A percentile compares a stretch with the other conserved stretches of the same genome.
Evolutionary conservation across 1,284 basidiomycete genomes (phyloP).

Genomic region (Vanrija sp.): DNA sequence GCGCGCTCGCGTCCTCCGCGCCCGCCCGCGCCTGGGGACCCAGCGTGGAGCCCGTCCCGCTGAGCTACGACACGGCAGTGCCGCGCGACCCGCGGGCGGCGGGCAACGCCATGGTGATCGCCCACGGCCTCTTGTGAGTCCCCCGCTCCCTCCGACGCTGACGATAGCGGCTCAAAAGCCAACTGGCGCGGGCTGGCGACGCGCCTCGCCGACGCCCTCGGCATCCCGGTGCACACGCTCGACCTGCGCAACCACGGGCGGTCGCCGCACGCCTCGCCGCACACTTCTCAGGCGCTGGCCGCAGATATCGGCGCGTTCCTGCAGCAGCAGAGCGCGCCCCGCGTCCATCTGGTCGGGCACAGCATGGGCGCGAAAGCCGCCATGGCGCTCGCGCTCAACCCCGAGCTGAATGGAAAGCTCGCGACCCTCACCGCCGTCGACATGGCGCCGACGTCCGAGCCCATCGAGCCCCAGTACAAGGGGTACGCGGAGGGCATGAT

Average conservation of each 20-base stretch:
- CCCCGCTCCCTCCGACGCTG: neutral
- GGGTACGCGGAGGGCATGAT: slow-evolving; percentile 53
- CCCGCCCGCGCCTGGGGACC: neutral
- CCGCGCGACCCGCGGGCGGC: slow-evolving; percentile 12
- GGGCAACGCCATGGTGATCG: slow-evolving; percentile 50
- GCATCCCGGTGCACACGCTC: slow-evolving; percentile 53
- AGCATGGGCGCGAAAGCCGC: slow-evolving; percentile 58
- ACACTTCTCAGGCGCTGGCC: slow-evolving; percentile 51
- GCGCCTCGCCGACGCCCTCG: slow-evolving; percentile 49
- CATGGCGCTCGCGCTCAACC: slow-evolving; percentile 53
- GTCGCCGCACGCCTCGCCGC: slow-evolving; percentile 53
- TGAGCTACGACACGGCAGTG: slow-evolving; percentile 34
- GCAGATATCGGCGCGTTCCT: slow-evolving; percentile 51
- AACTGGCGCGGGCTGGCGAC: slow-evolving; percentile 56
- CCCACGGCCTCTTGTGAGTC: slow-evolving; percentile 52
- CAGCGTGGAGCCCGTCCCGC: slow-evolving; percentile 20
- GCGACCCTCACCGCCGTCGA: slow-evolving; percentile 54
- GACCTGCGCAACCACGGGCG: slow-evolving; percentile 57
- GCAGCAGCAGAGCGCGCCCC: slow-evolving; percentile 37
- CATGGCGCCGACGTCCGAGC: slow-evolving; percentile 54
- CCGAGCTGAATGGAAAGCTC: slow-evolving; percentile 42
- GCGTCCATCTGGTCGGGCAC: slow-evolving; percentile 54
- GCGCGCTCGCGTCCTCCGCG: too few species aligned
- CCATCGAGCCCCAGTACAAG: slow-evolving; percentile 52
- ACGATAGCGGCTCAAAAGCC: slow-evolving; percentile 53